Percentiles rank a stretch among this genome's conserved stretches.
phyloP scores from a whole-genome alignment of 495 filamentous ascomycete species.

The Hyphodiscus hymeniophilus region DNA sequence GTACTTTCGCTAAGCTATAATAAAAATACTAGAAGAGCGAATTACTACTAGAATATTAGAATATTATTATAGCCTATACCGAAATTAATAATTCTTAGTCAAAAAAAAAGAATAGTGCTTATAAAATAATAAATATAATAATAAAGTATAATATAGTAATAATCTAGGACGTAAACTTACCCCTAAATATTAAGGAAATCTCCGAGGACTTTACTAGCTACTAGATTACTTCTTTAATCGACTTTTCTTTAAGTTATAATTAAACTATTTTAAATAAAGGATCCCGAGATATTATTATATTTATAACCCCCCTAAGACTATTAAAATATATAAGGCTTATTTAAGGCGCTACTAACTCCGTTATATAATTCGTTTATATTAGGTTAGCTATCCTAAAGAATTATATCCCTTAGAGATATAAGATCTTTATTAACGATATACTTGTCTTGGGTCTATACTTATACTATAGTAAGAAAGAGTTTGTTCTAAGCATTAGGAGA shows the following conservation, averaged over 20 bases:
- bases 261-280: not conserved
- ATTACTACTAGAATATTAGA: not conserved
- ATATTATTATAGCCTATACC: not conserved
- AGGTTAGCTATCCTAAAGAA: not conserved
- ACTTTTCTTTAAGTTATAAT: not conserved
- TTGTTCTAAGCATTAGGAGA: not conserved
- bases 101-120: not conserved
- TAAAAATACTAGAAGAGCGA: not conserved
- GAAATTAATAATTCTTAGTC: not conserved
- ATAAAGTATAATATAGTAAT: not conserved
- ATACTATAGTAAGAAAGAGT: not conserved
- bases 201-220: not conserved
- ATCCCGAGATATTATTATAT: not conserved
- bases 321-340: not conserved
- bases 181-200: not conserved
- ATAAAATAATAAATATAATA: not conserved
- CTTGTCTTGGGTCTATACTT: not conserved
- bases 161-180: not conserved
- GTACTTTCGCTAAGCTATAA: not conserved
- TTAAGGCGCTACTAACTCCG: slow-evolving; percentile 1
- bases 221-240: not conserved
- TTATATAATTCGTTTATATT: not conserved
- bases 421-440: not conserved
- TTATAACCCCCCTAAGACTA: not conserved
- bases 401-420: not conserved